Conservation (phyloP, 805 yeast species). For the Candida tammaniensis region DNA sequence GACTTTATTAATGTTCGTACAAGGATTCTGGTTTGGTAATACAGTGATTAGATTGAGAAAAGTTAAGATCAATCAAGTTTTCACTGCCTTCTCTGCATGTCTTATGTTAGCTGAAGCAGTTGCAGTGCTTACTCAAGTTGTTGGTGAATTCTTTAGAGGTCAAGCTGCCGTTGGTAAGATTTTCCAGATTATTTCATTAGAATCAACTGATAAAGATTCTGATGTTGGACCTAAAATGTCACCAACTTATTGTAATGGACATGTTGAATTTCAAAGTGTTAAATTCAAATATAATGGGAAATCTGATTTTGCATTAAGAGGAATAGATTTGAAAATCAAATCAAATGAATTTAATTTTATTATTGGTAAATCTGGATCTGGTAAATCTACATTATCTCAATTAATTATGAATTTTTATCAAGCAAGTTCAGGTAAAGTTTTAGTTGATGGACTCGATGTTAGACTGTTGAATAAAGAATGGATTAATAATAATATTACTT, state of each 20-base stretch:
- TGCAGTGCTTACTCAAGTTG: conserved; percentile 51
- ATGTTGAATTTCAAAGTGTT: conserved; percentile 54
- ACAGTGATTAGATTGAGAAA: conserved; percentile 53
- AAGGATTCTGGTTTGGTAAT: conserved; percentile 90
- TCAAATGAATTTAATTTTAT: conserved; percentile 54
- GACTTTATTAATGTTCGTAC: conserved; percentile 75
- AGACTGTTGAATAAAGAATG: conserved; percentile 42
- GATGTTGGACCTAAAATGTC: conserved; percentile 4
- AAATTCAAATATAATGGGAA: conserved; percentile 64
- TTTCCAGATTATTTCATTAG: conserved; percentile 3
- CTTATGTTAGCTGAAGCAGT: conserved; percentile 65
- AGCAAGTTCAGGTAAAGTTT: conserved; percentile 51
- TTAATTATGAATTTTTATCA: conserved; percentile 61
- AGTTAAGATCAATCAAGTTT: conserved; percentile 57
- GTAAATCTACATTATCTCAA: conserved; percentile 79
- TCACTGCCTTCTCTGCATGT: conserved; percentile 84
- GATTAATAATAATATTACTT: conserved; percentile 61
- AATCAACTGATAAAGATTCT: neutral
- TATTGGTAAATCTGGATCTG: conserved; percentile 89
- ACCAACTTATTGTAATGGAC: conserved; percentile 36
- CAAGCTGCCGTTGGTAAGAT: conserved; percentile 61
- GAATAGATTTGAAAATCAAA: conserved; percentile 36
- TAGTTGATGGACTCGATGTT: conserved; percentile 53
- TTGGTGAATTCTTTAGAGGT: conserved; percentile 68
- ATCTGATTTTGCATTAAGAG: conserved; percentile 44